Base-by-base conservation (phyloP, 768 basidiomycete genomes). In the Sporobolomyces pararoseus region DNA sequence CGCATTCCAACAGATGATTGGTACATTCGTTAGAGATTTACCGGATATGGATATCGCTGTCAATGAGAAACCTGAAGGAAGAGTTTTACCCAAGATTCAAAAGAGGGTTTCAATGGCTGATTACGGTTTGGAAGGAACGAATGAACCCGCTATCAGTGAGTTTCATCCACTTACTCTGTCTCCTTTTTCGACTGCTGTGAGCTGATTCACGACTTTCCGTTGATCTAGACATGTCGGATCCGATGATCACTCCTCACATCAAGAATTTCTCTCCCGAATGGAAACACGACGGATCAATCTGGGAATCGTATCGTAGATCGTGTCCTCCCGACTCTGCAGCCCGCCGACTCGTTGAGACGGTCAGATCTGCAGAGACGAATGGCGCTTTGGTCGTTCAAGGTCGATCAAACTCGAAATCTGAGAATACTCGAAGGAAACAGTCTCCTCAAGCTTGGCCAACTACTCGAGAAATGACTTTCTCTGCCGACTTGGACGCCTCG, bases 31-130 rank as follows among this genome's bases (percentile, higher is more conserved):
- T 29, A 44, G 52, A 2, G 77, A 92, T 87, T 84, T 98, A 6
- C 94, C 95, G 17, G 87, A 98, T 81, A 87, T 99, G 87, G 89
- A 96, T 75, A 87, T 99, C 73, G 86, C 96, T 0, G 86, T 99
- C 80, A 98, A 97, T 75, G 86, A 89, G 29, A 89, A 88, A 80
- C 89, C 93, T 0, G 96, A 98, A 80, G 91, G 95, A 16, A 87
- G 96, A 21, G 86, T 99, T 12, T 83, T 99, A 47, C 77, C 77
- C 14, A 63, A 58, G 44, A 52, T 61, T 47, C 68, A 75, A 60
- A 65, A 58, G 49, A 55, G 61, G 25, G 63, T 77, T 42, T 54
- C 65, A 44, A 58, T 65, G 64, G 42, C 67, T 3, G 76, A 76
- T 62, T 77, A 76, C 60, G 75, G 68, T 5, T 68, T 74, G 31